phyloP scores from a whole-genome alignment of 208 protist genomes.

The Strigomonas galati region DNA sequence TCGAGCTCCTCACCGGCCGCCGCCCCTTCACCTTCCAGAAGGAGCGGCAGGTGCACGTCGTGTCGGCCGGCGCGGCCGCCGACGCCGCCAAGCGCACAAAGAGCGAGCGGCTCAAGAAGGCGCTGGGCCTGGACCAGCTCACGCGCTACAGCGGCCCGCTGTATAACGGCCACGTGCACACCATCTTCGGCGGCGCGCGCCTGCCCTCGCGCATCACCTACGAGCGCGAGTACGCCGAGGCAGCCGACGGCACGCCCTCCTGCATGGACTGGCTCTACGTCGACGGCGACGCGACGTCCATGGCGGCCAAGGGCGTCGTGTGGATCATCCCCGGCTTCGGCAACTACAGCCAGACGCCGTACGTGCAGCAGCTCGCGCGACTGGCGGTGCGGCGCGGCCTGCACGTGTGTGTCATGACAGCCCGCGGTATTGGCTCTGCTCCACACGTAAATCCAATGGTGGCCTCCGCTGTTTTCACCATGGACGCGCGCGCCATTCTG shows the following conservation, averaged over 20 bases:
- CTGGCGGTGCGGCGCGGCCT: slow-evolving; percentile 22
- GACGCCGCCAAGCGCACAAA: slow-evolving; percentile 10
- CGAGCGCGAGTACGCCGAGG: slow-evolving; percentile 34
- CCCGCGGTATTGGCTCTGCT: slow-evolving; percentile 57
- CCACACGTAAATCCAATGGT: slow-evolving; percentile 39
- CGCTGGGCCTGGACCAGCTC: slow-evolving; percentile 31
- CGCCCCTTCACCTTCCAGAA: slow-evolving; percentile 25
- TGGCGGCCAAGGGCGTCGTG: slow-evolving; percentile 26
- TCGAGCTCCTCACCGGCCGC: slow-evolving; percentile 27
- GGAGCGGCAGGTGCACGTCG: slow-evolving; percentile 27
- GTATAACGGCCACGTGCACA: slow-evolving; percentile 57
- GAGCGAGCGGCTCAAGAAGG: slow-evolving; percentile 10
- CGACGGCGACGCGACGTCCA: neutral
- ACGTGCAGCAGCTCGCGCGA: slow-evolving; percentile 32
- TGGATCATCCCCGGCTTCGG: slow-evolving; percentile 47
- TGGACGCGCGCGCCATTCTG: slow-evolving; percentile 31
- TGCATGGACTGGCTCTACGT: slow-evolving; percentile 55
- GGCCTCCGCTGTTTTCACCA: slow-evolving; percentile 44
- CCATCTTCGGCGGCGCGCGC: slow-evolving; percentile 31
- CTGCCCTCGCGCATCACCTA: slow-evolving; percentile 26
- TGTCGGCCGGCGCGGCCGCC: slow-evolving; percentile 21
- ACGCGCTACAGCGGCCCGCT: slow-evolving; percentile 50
- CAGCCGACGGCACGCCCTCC: slow-evolving; percentile 52
- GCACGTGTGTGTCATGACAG: slow-evolving; percentile 45
- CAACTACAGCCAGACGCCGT: slow-evolving; percentile 40